Conservation (phyloP, 2,329 filamentous ascomycete species). For the Penicillium sp. region DNA sequence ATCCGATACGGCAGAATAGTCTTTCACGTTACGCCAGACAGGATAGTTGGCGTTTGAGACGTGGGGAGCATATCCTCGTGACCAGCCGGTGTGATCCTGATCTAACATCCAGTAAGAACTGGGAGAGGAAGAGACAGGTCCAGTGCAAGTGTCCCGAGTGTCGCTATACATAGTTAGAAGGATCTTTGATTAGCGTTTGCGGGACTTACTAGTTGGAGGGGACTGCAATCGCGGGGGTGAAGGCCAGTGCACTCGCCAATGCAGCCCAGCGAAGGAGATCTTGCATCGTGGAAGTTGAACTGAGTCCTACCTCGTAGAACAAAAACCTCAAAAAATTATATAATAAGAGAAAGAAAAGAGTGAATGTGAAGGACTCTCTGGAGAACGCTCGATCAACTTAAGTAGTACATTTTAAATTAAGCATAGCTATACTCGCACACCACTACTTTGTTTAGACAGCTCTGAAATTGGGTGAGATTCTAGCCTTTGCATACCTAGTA, state of each 20-base stretch:
- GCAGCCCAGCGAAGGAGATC: constrained; percentile 5
- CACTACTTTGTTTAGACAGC: background rate
- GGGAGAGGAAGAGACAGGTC: constrained; percentile 12
- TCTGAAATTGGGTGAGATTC: background rate
- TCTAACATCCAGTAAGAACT: constrained; percentile 13
- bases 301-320: background rate
- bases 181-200: background rate
- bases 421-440: background rate
- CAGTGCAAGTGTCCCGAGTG: constrained; percentile 3
- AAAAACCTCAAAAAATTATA: background rate
- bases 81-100: constrained; percentile 13
- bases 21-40: constrained; percentile 40
- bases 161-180: background rate
- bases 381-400: background rate
- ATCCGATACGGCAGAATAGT: constrained; percentile 38
- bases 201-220: background rate
- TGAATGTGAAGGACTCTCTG: background rate
- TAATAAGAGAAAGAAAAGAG: background rate
- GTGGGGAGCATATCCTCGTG: constrained; percentile 13
- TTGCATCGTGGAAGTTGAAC: background rate
- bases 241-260: background rate
- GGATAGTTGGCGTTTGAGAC: constrained; percentile 31
- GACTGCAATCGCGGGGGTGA: constrained; percentile 1
- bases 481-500: background rate
- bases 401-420: background rate